A percentile compares a stretch with the other conserved stretches of the same genome.
phyloP scores from a whole-genome alignment of 352 stramenopile species.

The Hyaloperonospora brassicae region DNA sequence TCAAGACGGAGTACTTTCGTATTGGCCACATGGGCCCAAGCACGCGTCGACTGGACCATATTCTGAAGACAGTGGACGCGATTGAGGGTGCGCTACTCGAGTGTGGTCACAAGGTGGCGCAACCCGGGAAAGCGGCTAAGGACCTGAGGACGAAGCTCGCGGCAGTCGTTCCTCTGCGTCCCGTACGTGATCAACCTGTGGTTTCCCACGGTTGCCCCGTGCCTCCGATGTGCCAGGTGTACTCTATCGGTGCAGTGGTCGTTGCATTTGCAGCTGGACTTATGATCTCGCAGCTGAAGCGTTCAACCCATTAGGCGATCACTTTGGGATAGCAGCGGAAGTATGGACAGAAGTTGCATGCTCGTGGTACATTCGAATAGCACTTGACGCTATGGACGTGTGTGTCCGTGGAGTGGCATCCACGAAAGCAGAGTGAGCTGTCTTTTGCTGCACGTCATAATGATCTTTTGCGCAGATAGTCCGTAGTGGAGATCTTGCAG shows the following conservation, averaged over 20 bases:
- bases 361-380: too few relatives aligned
- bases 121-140: constrained; percentile 45
- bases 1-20: constrained; percentile 82
- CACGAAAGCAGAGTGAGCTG: too few relatives aligned
- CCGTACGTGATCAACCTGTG: constrained; percentile 31
- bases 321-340: too few relatives aligned
- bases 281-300: constrained; percentile 43
- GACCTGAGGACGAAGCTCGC: constrained; percentile 53
- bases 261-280: constrained; percentile 57
- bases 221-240: constrained; percentile 62
- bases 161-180: constrained; percentile 40
- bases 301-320: constrained; percentile 16
- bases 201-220: constrained; percentile 56
- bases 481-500: too few relatives aligned
- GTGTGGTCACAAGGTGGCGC: constrained; percentile 54
- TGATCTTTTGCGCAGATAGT: too few relatives aligned
- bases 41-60: constrained; percentile 64
- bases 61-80: constrained; percentile 61
- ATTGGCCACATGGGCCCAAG: constrained; percentile 81
- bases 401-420: too few relatives aligned
- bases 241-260: constrained; percentile 47
- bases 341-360: too few relatives aligned
- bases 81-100: constrained; percentile 66
- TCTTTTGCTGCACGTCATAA: too few relatives aligned
- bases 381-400: too few relatives aligned